phyloP scores from a whole-genome alignment of 2,329 filamentous ascomycete genomes.

The Ophiostoma fasciatum region DNA sequence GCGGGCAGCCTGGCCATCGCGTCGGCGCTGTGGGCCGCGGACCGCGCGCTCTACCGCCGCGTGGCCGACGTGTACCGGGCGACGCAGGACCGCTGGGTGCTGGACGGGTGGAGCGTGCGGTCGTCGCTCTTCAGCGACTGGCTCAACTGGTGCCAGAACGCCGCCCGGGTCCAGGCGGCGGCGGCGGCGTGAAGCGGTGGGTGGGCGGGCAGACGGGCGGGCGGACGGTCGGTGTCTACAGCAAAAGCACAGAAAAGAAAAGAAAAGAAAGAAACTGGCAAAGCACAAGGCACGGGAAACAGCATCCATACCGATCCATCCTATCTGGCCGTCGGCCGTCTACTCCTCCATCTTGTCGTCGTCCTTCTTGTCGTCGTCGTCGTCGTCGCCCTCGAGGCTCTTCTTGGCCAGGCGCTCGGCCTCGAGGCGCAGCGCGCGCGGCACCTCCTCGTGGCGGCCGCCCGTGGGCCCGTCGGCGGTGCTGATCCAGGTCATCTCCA shows the following conservation, averaged over 20 bases:
- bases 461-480: conserved; percentile 72
- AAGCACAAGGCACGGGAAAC: too few species aligned
- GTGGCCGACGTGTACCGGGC: conserved; percentile 50
- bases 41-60: conserved; percentile 33
- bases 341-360: conserved; percentile 77
- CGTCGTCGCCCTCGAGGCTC: conserved; percentile 73
- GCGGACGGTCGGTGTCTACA: too few species aligned
- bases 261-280: too few species aligned
- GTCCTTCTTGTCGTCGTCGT: conserved; percentile 53
- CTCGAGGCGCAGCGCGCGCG: conserved; percentile 78
- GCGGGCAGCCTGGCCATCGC: conserved; percentile 54
- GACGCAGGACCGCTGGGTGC: conserved; percentile 44
- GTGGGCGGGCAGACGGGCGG: too few species aligned
- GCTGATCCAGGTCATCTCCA: conserved; percentile 99
- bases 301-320: background rate
- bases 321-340: background rate
- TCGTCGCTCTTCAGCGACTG: conserved; percentile 55
- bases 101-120: conserved; percentile 44
- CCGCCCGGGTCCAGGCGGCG: too few species aligned
- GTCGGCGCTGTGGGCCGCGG: conserved; percentile 41
- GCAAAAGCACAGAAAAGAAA: too few species aligned
- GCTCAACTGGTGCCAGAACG: conserved; percentile 47
- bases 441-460: conserved; percentile 85
- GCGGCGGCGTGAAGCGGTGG: too few species aligned
- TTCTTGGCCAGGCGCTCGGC: conserved; percentile 88